phyloP scores from a whole-genome alignment of 441 rosid species.

The Gossypium davidsonii region DNA sequence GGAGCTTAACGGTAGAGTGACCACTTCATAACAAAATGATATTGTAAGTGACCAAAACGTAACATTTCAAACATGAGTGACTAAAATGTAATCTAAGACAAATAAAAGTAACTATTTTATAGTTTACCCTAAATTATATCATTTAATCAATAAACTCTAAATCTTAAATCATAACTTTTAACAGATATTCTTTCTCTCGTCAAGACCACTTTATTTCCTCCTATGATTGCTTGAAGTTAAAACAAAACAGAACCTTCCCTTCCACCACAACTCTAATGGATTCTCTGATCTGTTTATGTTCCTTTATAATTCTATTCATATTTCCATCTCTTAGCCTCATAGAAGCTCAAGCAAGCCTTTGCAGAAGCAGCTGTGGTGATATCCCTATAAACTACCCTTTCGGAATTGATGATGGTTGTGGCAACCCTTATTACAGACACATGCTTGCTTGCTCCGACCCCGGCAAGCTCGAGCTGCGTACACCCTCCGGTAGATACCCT shows the following conservation, averaged over 20 bases:
- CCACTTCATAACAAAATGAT: too few relatives aligned
- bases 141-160: too few relatives aligned
- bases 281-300: neutral
- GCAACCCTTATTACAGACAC: constrained; percentile 78
- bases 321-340: neutral
- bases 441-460: constrained; percentile 67
- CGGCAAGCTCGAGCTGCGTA: constrained; percentile 57
- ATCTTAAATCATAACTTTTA: too few relatives aligned
- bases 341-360: constrained; percentile 39
- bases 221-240: neutral
- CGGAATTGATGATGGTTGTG: constrained; percentile 84
- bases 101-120: too few relatives aligned
- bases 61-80: too few relatives aligned
- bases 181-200: neutral
- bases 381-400: constrained; percentile 73
- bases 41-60: too few relatives aligned
- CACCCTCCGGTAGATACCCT: constrained; percentile 78
- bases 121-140: too few relatives aligned
- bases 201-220: neutral
- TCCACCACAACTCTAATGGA: neutral
- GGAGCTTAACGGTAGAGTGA: too few relatives aligned
- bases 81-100: too few relatives aligned
- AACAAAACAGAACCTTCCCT: neutral
- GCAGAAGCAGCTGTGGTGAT: constrained; percentile 67
- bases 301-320: neutral